phyloP scores from a whole-genome alignment of 345 rosid genomes.

The Pelargonium nanum region DNA sequence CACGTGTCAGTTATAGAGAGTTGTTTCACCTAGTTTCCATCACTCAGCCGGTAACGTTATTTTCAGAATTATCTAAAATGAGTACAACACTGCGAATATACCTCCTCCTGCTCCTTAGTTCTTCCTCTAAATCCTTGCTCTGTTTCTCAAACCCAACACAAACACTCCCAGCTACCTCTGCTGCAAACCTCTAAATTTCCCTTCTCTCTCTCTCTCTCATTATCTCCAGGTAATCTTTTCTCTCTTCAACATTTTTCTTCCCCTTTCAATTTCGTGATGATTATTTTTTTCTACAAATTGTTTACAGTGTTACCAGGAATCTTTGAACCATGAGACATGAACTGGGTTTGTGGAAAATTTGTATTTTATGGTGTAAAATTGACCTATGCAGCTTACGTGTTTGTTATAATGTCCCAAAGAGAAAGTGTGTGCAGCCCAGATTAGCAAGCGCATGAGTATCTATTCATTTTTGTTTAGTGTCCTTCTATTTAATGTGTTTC shows the following conservation, averaged over 20 bases:
- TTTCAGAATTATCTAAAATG: background rate
- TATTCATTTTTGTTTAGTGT: too few species aligned
- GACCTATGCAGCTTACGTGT: background rate
- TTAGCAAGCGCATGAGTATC: too few species aligned
- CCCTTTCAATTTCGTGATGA: background rate
- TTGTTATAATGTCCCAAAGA: background rate
- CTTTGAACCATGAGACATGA: background rate
- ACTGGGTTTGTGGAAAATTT: background rate
- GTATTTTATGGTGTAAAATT: background rate
- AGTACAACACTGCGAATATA: constrained; percentile 16
- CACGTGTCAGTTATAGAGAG: background rate
- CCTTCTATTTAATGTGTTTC: too few species aligned
- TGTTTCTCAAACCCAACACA: background rate
- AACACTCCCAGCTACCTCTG: background rate
- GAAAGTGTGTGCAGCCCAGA: background rate
- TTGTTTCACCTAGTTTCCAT: background rate
- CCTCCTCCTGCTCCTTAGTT: background rate
- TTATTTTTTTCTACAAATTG: background rate
- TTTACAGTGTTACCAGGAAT: background rate
- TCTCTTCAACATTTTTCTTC: background rate
- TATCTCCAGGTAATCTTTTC: constrained; percentile 4
- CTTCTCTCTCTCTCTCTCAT: background rate
- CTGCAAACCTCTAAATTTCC: background rate
- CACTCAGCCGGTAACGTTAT: background rate
- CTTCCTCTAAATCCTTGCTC: background rate